Percentiles rank a stretch among this genome's conserved stretches.
These are phyloP conservation scores for Corynascus novoguineensis DNA, from an alignment of 495 filamentous ascomycete species.

Conservation along the genomic window DNA sequence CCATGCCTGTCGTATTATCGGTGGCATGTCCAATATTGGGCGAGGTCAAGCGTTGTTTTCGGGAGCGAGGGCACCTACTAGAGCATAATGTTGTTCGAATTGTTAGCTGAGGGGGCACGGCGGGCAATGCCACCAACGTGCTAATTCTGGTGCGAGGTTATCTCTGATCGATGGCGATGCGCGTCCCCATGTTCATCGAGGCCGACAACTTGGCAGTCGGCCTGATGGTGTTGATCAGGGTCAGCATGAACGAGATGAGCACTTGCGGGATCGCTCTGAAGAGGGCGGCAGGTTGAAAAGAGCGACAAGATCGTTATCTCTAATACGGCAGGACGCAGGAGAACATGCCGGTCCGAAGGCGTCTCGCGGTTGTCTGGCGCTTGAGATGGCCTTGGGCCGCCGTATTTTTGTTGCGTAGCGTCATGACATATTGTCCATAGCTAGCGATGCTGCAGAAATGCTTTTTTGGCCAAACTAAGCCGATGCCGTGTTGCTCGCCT, in stretches of 20 bases:
- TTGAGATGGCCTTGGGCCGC: neutral
- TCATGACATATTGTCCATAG: too few relatives aligned
- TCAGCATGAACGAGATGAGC: slow-evolving; percentile 69
- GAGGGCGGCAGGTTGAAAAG: slow-evolving; percentile 56
- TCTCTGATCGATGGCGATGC: slow-evolving; percentile 52
- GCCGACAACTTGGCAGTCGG: slow-evolving; percentile 62
- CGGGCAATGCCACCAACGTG: slow-evolving; percentile 32
- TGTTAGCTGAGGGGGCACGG: slow-evolving; percentile 26
- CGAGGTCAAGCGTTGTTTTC: slow-evolving; percentile 48
- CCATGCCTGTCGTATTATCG: slow-evolving; percentile 62
- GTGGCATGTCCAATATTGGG: slow-evolving; percentile 65
- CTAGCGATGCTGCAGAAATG: too few relatives aligned
- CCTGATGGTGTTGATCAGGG: slow-evolving; percentile 57
- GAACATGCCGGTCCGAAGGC: slow-evolving; percentile 55
- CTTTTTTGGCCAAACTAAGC: too few relatives aligned
- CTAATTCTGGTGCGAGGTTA: slow-evolving; percentile 50
- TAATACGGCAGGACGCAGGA: slow-evolving; percentile 46
- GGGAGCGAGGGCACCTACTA: slow-evolving; percentile 63
- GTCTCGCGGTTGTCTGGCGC: slow-evolving; percentile 24
- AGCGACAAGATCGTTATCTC: slow-evolving; percentile 69
- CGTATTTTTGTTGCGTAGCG: too few relatives aligned
- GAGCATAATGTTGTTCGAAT: slow-evolving; percentile 55
- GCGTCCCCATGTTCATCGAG: slow-evolving; percentile 62
- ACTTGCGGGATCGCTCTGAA: slow-evolving; percentile 61
- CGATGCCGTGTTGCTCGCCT: too few relatives aligned